These are phyloP conservation scores for Aspergillus wentii DNA, from an alignment of 495 filamentous ascomycete genomes.

Conservation along the genomic window DNA sequence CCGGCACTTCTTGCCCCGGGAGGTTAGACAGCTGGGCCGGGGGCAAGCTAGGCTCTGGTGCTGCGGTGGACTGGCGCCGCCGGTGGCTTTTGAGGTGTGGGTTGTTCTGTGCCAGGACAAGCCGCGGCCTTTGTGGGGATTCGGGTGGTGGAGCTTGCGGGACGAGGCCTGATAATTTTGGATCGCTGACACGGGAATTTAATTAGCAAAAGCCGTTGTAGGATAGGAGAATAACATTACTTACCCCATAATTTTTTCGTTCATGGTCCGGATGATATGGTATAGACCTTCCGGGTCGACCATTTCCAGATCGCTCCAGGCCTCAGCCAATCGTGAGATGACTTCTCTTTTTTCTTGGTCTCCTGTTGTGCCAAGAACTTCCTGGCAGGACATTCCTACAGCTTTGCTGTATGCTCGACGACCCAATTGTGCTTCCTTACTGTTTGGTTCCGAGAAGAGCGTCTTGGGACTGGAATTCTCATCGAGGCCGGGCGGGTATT, in stretches of 20 bases:
- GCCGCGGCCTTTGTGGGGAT: conserved; percentile 52
- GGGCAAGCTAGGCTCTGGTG: conserved; percentile 28
- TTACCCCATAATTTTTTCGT: conserved; percentile 53
- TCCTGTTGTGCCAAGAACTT: conserved; percentile 74
- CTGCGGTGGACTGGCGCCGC: conserved; percentile 57
- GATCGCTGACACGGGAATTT: conserved; percentile 33
- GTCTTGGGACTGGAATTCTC: conserved; percentile 42
- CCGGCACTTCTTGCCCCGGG: conserved; percentile 51
- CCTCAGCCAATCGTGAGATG: conserved; percentile 72
- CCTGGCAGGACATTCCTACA: conserved; percentile 75
- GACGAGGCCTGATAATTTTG: conserved; percentile 46
- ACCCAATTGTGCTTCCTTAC: conserved; percentile 77
- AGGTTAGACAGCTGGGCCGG: conserved; percentile 33
- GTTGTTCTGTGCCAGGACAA: conserved; percentile 76
- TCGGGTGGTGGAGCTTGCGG: conserved; percentile 35
- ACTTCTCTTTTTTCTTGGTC: conserved; percentile 73
- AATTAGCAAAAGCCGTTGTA: conserved; percentile 6
- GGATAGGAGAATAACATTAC: conserved; percentile 2
- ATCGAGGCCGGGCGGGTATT: conserved; percentile 28
- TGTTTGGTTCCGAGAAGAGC: conserved; percentile 32
- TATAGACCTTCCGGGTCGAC: conserved; percentile 90
- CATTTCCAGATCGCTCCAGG: conserved; percentile 77
- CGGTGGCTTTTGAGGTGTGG: conserved; percentile 77
- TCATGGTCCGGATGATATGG: conserved; percentile 68
- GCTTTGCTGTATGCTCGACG: conserved; percentile 73